Conservation (phyloP, 2,329 filamentous ascomycete genomes). For the Blastomyces emzantsi region DNA sequence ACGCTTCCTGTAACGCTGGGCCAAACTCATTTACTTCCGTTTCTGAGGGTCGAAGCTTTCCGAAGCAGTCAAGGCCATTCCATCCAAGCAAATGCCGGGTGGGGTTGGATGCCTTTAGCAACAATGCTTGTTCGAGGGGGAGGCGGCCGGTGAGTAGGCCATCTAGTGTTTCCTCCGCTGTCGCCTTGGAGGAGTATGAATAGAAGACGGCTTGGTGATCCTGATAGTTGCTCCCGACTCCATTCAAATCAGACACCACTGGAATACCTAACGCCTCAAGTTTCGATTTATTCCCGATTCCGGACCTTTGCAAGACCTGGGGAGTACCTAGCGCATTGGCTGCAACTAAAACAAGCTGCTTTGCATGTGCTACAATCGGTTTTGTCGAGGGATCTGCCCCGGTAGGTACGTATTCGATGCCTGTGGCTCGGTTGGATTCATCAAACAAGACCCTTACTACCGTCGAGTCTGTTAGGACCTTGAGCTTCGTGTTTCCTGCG, state of each 20-base stretch:
- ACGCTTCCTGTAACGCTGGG: neutral
- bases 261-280: slow-evolving; percentile 42
- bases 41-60: slow-evolving; percentile 49
- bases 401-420: slow-evolving; percentile 51
- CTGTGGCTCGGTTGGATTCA: slow-evolving; percentile 45
- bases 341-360: slow-evolving; percentile 46
- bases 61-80: slow-evolving; percentile 49
- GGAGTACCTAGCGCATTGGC: slow-evolving; percentile 39
- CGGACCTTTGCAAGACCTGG: slow-evolving; percentile 52
- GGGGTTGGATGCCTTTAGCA: slow-evolving; percentile 35
- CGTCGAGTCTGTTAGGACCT: slow-evolving; percentile 49
- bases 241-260: slow-evolving; percentile 40
- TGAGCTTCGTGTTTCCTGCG: slow-evolving; percentile 30
- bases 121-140: slow-evolving; percentile 39
- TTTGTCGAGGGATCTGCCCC: slow-evolving; percentile 33
- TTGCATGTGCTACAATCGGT: slow-evolving; percentile 38
- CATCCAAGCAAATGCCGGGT: slow-evolving; percentile 42
- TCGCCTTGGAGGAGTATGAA: slow-evolving; percentile 43
- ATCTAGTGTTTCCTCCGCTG: slow-evolving; percentile 46
- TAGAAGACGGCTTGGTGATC: slow-evolving; percentile 49
- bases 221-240: slow-evolving; percentile 48
- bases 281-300: slow-evolving; percentile 46
- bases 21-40: slow-evolving; percentile 31
- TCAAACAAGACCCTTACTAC: slow-evolving; percentile 50
- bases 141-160: slow-evolving; percentile 43